Evolutionary conservation across 177 flowering plant genomes (phyloP).

Genomic region (Vitis hybrid): DNA sequence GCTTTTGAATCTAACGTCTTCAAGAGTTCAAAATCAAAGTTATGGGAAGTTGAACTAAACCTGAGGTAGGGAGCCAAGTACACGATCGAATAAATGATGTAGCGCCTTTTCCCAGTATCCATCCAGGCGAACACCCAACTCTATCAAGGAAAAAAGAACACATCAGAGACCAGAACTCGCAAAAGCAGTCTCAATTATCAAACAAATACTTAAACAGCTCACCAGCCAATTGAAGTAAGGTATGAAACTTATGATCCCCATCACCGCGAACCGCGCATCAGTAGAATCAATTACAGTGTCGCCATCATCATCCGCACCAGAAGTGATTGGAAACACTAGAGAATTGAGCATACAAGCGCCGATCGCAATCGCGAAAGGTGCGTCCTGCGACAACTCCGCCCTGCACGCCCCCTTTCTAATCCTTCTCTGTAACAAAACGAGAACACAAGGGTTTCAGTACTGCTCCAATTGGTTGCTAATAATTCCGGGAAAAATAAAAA

Average conservation of each 20-base stretch:
- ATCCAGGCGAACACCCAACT: slow-evolving; percentile 96
- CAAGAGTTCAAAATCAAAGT: not conserved
- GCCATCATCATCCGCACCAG: slow-evolving; percentile 24
- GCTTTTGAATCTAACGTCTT: no score
- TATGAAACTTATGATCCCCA: slow-evolving; percentile 86
- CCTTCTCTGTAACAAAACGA: slow-evolving; percentile 15
- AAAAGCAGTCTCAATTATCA: not conserved
- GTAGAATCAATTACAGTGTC: slow-evolving; percentile 37
- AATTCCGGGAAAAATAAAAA: not conserved
- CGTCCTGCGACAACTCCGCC: slow-evolving; percentile 66
- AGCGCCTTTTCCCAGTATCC: slow-evolving; percentile 71
- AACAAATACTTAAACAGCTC: slow-evolving; percentile 3
- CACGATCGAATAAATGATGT: slow-evolving; percentile 69
- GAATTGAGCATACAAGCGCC: slow-evolving; percentile 76
- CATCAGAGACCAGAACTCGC: not conserved
- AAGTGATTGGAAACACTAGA: slow-evolving; percentile 47
- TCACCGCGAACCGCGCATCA: slow-evolving; percentile 71
- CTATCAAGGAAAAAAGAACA: slow-evolving; percentile 29
- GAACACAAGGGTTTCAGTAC: not conserved
- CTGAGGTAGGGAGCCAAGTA: slow-evolving; percentile 86
- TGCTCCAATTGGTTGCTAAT: not conserved
- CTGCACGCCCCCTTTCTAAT: slow-evolving; percentile 30
- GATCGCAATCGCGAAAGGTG: slow-evolving; percentile 68
- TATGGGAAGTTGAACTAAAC: slow-evolving; percentile 25
- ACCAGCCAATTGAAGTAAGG: slow-evolving; percentile 99